A percentile compares a stretch with the other conserved stretches of the same genome.
Evolutionary conservation across 1,284 basidiomycete species (phyloP).

Genomic region (Anthracocystis walkeri): DNA sequence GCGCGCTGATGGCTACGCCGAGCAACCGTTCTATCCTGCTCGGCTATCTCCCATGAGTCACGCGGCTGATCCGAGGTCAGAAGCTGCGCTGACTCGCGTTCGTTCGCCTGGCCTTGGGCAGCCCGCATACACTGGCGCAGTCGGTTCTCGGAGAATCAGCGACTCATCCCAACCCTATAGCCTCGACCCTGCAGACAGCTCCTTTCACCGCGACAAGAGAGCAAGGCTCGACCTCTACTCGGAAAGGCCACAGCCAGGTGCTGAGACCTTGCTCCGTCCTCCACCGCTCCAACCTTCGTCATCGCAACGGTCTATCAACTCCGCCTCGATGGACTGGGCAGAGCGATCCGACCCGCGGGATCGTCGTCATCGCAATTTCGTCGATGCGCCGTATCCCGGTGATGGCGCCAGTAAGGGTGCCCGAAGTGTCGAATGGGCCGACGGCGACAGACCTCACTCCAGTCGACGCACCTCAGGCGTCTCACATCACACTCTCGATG

Average conservation of each 20-base stretch:
- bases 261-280: conserved; percentile 19
- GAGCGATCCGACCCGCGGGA: conserved; percentile 17
- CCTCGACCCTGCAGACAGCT: conserved; percentile 10
- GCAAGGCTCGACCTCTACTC: conserved; percentile 35
- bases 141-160: conserved; percentile 27
- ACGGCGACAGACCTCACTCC: conserved; percentile 12
- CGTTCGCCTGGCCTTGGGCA: conserved; percentile 18
- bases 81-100: conserved; percentile 10
- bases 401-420: conserved; percentile 11
- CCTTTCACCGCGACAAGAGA: conserved; percentile 40
- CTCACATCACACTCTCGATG: conserved; percentile 26
- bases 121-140: conserved; percentile 14
- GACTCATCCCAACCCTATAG: conserved; percentile 23
- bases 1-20: conserved; percentile 22
- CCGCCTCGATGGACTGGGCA: conserved; percentile 21
- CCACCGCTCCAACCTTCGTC: conserved; percentile 27
- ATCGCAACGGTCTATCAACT: conserved; percentile 25
- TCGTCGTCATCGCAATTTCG: conserved; percentile 20
- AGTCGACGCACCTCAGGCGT: conserved; percentile 36
- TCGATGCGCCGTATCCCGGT: conserved; percentile 7
- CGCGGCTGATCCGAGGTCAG: conserved; percentile 19
- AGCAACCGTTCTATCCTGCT: conserved; percentile 14
- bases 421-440: conserved; percentile 25
- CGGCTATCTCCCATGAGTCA: conserved; percentile 9
- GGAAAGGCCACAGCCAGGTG: conserved; percentile 18